phyloP scores from a whole-genome alignment of 2,329 filamentous ascomycete species.

The Trematosphaeria pertusa region DNA sequence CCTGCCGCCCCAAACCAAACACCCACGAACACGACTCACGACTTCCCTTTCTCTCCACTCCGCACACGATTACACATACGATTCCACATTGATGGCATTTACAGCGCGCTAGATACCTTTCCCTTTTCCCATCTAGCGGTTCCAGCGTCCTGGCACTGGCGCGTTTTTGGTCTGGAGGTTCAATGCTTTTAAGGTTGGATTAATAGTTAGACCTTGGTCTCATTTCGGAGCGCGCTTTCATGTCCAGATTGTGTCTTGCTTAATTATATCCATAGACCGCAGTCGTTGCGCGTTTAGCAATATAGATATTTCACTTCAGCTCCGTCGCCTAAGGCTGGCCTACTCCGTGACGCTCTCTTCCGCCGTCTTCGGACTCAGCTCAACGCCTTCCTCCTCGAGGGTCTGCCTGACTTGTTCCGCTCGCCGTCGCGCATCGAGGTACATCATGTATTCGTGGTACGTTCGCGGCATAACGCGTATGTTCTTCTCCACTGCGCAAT shows the following conservation, averaged over 20 bases:
- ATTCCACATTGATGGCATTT: background rate
- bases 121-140: slow-evolving; percentile 16
- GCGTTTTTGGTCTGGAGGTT: background rate
- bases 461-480: slow-evolving; percentile 70
- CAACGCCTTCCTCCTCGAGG: slow-evolving; percentile 34
- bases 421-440: slow-evolving; percentile 65
- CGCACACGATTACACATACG: no score
- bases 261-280: slow-evolving; percentile 19
- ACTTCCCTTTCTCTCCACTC: slow-evolving; percentile 6
- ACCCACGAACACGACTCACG: background rate
- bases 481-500: slow-evolving; percentile 67
- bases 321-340: background rate
- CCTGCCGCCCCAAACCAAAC: background rate
- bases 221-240: slow-evolving; percentile 12
- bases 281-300: slow-evolving; percentile 3
- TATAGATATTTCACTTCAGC: background rate
- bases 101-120: slow-evolving; percentile 15
- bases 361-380: slow-evolving; percentile 36
- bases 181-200: background rate
- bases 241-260: slow-evolving; percentile 1
- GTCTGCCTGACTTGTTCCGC: slow-evolving; percentile 57
- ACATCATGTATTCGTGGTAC: slow-evolving; percentile 71
- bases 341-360: slow-evolving; percentile 48
- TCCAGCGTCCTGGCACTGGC: background rate
- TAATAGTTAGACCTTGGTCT: slow-evolving; percentile 1